Evolutionary conservation across 2,329 filamentous ascomycete genomes (phyloP).

Genomic region (Arthrobotrys conoides): DNA sequence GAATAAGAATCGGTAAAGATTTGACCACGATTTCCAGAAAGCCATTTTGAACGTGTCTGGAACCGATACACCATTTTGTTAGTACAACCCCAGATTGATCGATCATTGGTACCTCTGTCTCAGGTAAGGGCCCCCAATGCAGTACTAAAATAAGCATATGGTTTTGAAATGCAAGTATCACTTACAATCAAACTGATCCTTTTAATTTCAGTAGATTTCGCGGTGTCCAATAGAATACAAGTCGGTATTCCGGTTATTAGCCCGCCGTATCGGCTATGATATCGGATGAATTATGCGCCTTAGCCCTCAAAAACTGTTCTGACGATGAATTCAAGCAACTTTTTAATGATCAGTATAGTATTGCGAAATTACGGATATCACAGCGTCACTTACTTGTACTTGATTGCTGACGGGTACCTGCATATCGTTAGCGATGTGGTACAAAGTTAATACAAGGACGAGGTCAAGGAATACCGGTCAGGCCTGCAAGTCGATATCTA

Average conservation of each 20-base stretch:
- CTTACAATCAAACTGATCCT: background rate
- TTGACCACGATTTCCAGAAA: conserved; percentile 39
- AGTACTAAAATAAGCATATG: background rate
- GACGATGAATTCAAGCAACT: background rate
- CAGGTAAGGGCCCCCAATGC: background rate
- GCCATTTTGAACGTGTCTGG: conserved; percentile 6
- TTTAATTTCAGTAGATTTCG: background rate
- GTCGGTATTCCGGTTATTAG: background rate
- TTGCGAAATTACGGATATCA: conserved; percentile 5
- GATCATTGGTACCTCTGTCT: background rate
- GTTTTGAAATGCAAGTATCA: background rate
- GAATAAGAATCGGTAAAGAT: conserved; percentile 45
- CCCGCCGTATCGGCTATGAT: background rate
- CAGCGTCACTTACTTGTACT: background rate
- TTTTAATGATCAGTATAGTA: too few species aligned
- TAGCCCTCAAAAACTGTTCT: background rate
- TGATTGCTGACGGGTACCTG: conserved; percentile 36
- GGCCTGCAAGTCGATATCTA: too few species aligned
- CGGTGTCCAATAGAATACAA: background rate
- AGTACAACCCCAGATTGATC: background rate
- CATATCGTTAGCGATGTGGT: conserved; percentile 29
- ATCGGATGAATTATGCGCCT: background rate
- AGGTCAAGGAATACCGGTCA: conserved; percentile 1
- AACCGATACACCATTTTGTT: background rate
- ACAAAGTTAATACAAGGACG: background rate